Evolutionary conservation across 805 yeast genomes (phyloP).

Genomic region (Barnettozyma vustinii): DNA sequence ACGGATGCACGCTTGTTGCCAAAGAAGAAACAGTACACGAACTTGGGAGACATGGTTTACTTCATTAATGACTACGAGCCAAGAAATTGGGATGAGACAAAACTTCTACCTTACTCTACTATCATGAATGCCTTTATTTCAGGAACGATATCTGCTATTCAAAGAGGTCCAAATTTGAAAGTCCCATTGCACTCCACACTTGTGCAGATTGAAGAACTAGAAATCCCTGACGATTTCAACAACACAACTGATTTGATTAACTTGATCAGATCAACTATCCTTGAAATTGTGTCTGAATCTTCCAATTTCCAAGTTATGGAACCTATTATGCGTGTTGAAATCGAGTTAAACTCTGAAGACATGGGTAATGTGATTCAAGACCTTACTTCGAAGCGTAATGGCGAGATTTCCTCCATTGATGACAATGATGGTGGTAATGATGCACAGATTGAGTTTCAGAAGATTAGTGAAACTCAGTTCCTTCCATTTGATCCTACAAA

Average conservation of each 20-base stretch:
- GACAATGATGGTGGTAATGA: slow-evolving; percentile 45
- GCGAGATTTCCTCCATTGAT: slow-evolving; percentile 64
- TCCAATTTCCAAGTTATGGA: slow-evolving; percentile 57
- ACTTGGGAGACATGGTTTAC: slow-evolving; percentile 31
- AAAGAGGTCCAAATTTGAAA: slow-evolving; percentile 51
- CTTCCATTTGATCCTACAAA: slow-evolving; percentile 72
- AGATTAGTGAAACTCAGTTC: slow-evolving; percentile 57
- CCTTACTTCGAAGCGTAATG: slow-evolving; percentile 71
- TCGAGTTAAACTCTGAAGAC: slow-evolving; percentile 63
- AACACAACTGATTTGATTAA: slow-evolving; percentile 36
- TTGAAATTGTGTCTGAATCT: slow-evolving; percentile 31
- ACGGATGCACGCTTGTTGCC: slow-evolving; percentile 22
- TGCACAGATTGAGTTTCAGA: slow-evolving; percentile 40
- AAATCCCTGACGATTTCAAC: slow-evolving; percentile 46
- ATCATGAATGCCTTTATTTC: slow-evolving; percentile 49
- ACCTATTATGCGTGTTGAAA: slow-evolving; percentile 77
- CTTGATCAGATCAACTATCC: slow-evolving; percentile 41
- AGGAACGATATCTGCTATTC: slow-evolving; percentile 57
- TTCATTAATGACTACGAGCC: slow-evolving; percentile 28
- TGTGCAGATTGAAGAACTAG: slow-evolving; percentile 44
- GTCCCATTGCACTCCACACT: slow-evolving; percentile 57
- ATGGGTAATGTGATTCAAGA: slow-evolving; percentile 85
- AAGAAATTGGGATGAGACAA: slow-evolving; percentile 24
- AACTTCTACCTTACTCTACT: slow-evolving; percentile 45
- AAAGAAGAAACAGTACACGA: slow-evolving; percentile 22